phyloP scores from a whole-genome alignment of 257 asterid genomes.

The Ligustrum vulgare region DNA sequence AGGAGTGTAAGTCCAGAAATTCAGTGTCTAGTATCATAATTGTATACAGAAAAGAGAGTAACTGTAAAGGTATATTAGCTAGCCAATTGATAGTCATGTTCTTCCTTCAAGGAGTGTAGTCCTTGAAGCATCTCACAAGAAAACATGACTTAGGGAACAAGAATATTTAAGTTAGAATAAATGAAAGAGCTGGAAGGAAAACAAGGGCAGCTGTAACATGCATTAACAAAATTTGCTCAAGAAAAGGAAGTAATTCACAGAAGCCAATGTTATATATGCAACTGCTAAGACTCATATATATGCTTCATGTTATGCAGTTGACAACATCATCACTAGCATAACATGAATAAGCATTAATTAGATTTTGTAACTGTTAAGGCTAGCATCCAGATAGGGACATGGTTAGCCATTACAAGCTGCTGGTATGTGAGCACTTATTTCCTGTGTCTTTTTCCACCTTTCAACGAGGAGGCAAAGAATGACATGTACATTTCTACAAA shows the following conservation, averaged over 20 bases:
- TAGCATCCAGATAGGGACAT: constrained; percentile 9
- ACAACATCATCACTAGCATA: not conserved
- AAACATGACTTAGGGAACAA: not conserved
- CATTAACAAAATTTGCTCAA: not conserved
- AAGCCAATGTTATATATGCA: not conserved
- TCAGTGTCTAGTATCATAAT: not conserved
- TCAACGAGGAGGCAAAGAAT: constrained; percentile 11
- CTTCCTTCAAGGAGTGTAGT: not conserved
- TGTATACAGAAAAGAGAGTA: not conserved
- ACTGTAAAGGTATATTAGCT: not conserved
- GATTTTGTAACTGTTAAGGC: not conserved
- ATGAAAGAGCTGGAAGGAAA: not conserved
- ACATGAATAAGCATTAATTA: constrained; percentile 7
- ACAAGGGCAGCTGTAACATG: not conserved
- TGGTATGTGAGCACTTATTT: constrained; percentile 10
- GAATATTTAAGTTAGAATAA: not conserved
- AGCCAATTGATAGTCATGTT: not conserved
- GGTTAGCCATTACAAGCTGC: constrained; percentile 14
- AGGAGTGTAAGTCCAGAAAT: not conserved
- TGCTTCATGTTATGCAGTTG: not conserved
- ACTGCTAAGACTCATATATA: not conserved
- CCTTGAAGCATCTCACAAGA: not conserved
- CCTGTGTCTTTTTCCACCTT: constrained; percentile 13
- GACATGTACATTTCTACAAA: not conserved
- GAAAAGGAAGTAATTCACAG: not conserved